phyloP scores from a whole-genome alignment of 2,329 filamentous ascomycete genomes.

The Aspergillus ochraceoroseus region DNA sequence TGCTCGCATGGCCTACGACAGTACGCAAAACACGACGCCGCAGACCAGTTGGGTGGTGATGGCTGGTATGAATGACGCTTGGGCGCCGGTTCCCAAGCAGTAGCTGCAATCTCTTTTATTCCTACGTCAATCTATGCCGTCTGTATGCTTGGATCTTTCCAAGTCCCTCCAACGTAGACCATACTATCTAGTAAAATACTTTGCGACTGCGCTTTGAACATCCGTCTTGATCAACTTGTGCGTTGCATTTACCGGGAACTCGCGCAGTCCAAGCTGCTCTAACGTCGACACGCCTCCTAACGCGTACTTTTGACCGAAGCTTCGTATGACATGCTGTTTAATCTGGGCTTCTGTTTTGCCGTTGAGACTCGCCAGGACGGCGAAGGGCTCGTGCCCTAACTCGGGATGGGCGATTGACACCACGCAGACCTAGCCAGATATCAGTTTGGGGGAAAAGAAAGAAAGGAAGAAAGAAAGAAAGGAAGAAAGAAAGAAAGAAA shows the following conservation, averaged over 20 bases:
- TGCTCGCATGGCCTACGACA: conserved; percentile 9
- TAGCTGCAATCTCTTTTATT: background rate
- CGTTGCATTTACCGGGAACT: conserved; percentile 5
- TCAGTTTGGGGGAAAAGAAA: too few relatives aligned
- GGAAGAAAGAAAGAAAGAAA: background rate
- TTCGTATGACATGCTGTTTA: background rate
- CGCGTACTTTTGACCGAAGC: background rate
- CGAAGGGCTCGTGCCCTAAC: background rate
- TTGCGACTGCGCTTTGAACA: background rate
- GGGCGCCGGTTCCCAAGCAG: background rate
- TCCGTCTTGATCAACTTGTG: background rate
- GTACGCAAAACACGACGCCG: conserved; percentile 2
- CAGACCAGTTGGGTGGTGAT: conserved; percentile 6
- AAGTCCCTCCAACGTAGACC: too few relatives aligned
- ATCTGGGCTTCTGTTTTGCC: conserved; percentile 1
- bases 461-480: too few relatives aligned
- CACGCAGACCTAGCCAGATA: background rate
- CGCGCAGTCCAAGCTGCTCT: background rate
- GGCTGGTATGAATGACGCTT: conserved; percentile 7
- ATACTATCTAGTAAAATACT: too few relatives aligned
- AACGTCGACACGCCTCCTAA: background rate
- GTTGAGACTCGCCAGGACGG: background rate
- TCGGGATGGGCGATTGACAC: background rate
- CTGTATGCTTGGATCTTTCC: too few relatives aligned
- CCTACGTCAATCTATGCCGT: too few relatives aligned